Evolutionary conservation across 2,329 filamentous ascomycete species (phyloP), one percentile per base, ranked within the genome.

Genomic region (Ophiostoma populinum): DNA sequence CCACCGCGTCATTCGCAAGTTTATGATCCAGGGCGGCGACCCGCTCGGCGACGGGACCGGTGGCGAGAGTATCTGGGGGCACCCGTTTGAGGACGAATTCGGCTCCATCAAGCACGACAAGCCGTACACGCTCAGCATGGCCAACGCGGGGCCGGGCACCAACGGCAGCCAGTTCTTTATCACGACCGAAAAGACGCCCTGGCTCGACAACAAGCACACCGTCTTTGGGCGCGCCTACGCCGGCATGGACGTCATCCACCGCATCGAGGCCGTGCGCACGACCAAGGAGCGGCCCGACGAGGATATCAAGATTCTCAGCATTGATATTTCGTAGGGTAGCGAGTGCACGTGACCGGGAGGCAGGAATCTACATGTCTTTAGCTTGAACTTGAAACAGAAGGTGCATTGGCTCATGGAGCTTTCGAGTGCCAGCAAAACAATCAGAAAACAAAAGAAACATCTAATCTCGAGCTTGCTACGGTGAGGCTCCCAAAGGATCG

Each of bases 131-230:
- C 65, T 95, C 39, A 92, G 81, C 52, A 98, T 98, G 90, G 90
- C 90, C 10, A 98, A 98, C 54, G 87, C 90, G 0, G 90, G 90
- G 0, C 83, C 85, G 0, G 85, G 87, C 48, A 94, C 86, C 24
- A 98, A 98, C 52, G 90, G 80, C 11, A 90, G 80, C 49, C 90
- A 98, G 54, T 98, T 98, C 54, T 98, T 98, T 49, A 93, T 98
- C 45, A 98, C 90, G 0, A 94, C 87, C 0, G 92, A 94, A 56
- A 92, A 92, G 60, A 85, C 90, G 45, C 78, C 85, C 6, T 98
- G 90, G 90, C 58, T 98, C 35, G 90, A 98, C 53, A 77, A 80
- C 43, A 93, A 94, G 55, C 90, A 98, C 54, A 95, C 87, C 1
- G 81, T 98, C 35, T 98, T 98, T 52, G 90, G 90, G 1, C 67